A percentile compares a stretch with the other conserved stretches of the same genome.
Evolutionary conservation across 139 green algal species (phyloP).

Genomic region (Micractinium sp.): DNA sequence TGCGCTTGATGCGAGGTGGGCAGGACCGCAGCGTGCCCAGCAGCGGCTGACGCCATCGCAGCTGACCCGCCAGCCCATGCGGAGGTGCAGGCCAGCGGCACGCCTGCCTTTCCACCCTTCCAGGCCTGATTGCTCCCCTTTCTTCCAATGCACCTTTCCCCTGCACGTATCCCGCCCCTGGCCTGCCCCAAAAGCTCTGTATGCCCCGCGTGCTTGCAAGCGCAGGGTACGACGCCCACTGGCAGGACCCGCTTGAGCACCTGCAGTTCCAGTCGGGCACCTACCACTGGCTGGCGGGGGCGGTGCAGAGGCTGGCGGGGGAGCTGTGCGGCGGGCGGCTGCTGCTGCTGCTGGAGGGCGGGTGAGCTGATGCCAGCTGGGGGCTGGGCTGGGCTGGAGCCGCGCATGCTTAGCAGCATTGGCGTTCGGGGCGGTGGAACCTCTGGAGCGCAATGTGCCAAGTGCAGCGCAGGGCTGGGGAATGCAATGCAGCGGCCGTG

Average conservation of each 20-base stretch:
- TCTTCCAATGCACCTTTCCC: neutral
- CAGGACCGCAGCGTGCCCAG: neutral
- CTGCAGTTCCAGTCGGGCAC: slow-evolving; percentile 78
- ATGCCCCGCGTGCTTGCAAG: neutral
- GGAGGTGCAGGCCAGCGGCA: too few species aligned
- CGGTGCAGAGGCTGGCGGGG: slow-evolving; percentile 51
- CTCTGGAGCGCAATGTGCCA: too few species aligned
- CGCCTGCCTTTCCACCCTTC: neutral
- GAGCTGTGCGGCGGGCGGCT: slow-evolving; percentile 73
- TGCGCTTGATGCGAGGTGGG: too few species aligned
- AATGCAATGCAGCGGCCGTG: neutral
- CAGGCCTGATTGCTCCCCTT: too few species aligned
- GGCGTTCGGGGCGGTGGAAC: neutral
- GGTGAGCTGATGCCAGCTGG: slow-evolving; percentile 48
- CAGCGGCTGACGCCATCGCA: too few species aligned
- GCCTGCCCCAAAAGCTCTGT: neutral
- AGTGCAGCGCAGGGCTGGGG: neutral
- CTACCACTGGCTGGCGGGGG: slow-evolving; percentile 71
- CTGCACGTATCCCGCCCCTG: too few species aligned
- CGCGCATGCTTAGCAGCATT: neutral
- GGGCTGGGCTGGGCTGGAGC: neutral
- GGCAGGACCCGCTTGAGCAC: slow-evolving; percentile 83
- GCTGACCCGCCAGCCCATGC: too few species aligned
- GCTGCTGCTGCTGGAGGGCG: slow-evolving; percentile 89
- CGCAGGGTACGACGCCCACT: slow-evolving; percentile 91